Base-by-base conservation (phyloP, 768 basidiomycete species). In the Mycena indigotica region DNA sequence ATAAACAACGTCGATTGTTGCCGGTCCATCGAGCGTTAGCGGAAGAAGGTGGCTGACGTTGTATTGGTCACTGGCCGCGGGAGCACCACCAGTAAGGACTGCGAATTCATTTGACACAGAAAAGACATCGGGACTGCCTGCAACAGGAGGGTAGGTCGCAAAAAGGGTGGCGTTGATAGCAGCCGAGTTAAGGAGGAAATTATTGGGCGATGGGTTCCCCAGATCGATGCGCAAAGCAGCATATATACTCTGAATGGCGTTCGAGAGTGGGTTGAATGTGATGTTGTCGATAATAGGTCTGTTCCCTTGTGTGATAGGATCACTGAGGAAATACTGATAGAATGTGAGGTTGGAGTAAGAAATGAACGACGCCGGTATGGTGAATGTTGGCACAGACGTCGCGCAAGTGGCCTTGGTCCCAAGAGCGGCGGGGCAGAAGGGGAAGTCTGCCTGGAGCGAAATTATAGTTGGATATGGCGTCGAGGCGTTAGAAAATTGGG, bases 171-270 rank as follows among this genome's bases (percentile, higher is more conserved):
- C 16, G 4, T 50, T 16, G 13, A 61, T 40, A 5, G 39, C 10
- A 10, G 55, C 24, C 1, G 55, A 52, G 52, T 69, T 58, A 28
- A 67, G 57, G 12, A 72, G 52, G 56, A 72, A 68, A 56, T 72
- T 72, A 53, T 70, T 70, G 0, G 65, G 56, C n/a, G 63, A 65
- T 19, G 59, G 62, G 39, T 68, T 70, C 3, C 70, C 70, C 2
- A 72, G 55, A 30, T 70, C 70, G 16, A 72, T 52, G 35, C 68
- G 65, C n/a, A 68, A 50, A 13, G 64, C 57, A n/a, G 70, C 69
- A 50, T 67, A 61, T 5, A 66, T 48, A 17, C 50, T 24, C 50
- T 72, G 69, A 4, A 72, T 39, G 12, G 66, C 19, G 49, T 70
- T 72, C n/a, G 55, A 39, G 13, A 68, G 28, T 5, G 67, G 58